phyloP scores from a whole-genome alignment of 108 stramenopile species.

The Nitzschia sp. region DNA sequence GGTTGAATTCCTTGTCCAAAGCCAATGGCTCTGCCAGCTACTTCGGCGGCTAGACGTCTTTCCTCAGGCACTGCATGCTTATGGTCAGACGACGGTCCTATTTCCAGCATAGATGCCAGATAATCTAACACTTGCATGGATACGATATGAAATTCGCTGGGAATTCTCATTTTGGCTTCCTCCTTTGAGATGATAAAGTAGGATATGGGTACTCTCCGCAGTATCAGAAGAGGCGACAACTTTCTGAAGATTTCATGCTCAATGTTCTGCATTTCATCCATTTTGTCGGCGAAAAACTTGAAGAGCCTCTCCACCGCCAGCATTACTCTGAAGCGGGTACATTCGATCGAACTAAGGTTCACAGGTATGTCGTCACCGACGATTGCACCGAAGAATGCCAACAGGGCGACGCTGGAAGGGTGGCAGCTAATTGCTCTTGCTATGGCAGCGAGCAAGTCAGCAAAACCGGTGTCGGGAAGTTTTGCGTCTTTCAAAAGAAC shows the following conservation, averaged over 20 bases:
- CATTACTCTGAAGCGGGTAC: neutral
- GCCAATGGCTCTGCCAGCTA: neutral
- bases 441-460: neutral
- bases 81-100: too few species aligned
- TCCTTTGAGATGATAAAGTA: neutral
- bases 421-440: neutral
- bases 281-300: neutral
- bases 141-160: too few species aligned
- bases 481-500: neutral
- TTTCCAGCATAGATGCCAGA: too few species aligned
- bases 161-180: too few species aligned
- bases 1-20: too few species aligned
- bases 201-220: neutral
- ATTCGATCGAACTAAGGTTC: neutral
- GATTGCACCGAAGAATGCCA: constrained; percentile 2
- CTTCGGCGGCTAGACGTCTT: constrained; percentile 11
- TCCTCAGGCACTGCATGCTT: neutral
- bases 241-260: neutral
- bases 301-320: neutral
- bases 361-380: neutral
- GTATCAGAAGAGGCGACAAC: constrained; percentile 1
- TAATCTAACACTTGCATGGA: too few species aligned
- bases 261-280: neutral
- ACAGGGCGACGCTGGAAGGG: neutral
- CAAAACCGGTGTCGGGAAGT: neutral